phyloP scores from a whole-genome alignment of 441 rosid genomes.

The Bruguiera hainesii region DNA sequence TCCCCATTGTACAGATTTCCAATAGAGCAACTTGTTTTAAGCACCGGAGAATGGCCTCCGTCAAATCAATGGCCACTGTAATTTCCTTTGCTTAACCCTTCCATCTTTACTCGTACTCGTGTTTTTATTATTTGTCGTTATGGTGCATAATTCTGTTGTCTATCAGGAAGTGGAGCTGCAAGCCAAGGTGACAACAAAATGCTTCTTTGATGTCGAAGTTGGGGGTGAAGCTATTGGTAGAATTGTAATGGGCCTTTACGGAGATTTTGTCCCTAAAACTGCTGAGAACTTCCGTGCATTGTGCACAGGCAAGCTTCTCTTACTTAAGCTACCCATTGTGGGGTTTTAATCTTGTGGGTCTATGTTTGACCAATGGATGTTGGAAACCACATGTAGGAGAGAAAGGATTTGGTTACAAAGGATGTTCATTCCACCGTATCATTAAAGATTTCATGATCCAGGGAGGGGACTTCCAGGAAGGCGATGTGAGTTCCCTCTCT shows the following conservation, averaged over 20 bases:
- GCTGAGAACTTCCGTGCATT: constrained; percentile 90
- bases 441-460: constrained; percentile 98
- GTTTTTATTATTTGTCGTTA: not conserved
- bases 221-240: constrained; percentile 82
- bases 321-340: not conserved
- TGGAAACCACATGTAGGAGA: constrained; percentile 55
- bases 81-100: constrained; percentile 5
- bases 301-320: constrained; percentile 68
- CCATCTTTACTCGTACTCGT: not conserved
- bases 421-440: constrained; percentile 79
- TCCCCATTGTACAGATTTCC: constrained; percentile 35
- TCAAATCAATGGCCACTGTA: constrained; percentile 55
- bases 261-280: constrained; percentile 91
- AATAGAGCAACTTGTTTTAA: constrained; percentile 30
- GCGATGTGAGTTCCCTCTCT: constrained; percentile 56
- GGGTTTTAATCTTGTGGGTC: not conserved
- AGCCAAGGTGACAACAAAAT: constrained; percentile 80
- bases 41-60: constrained; percentile 37
- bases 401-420: constrained; percentile 88
- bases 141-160: constrained; percentile 3
- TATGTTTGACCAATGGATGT: constrained; percentile 10
- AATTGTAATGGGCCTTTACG: constrained; percentile 83
- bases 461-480: constrained; percentile 94
- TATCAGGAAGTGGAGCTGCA: constrained; percentile 69
- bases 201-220: constrained; percentile 77